Base-by-base conservation (phyloP, 139 green algal genomes). In the Nannochloris sp. region DNA sequence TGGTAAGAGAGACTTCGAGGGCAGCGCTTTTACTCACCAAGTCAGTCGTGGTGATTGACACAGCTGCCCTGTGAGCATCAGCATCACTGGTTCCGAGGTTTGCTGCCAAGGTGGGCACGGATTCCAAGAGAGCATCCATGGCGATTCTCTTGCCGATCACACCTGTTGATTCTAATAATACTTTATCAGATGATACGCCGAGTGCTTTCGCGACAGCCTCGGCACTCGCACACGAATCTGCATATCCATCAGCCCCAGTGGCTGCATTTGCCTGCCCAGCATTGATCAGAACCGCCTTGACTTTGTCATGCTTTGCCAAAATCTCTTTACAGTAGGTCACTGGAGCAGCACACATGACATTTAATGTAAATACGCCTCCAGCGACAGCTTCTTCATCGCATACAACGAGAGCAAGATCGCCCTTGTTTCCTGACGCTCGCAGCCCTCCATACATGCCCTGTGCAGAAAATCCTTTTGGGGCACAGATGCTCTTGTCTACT, bases 131-230 rank as follows among this genome's bases (percentile, higher is more conserved):
- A 18, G 69, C 66, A 16, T 94, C 82, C 83, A 97, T 90, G 71
- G 97, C 95, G 70, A 98, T 96, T 60, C 89, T 83, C 46, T 86
- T 75, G 1, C 93, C 93, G 57, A 98, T 98, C 2, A 98, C 91
- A n/a, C 92, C 87, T 16, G 77, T 82, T 8, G 64, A 79, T 44
- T 84, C 14, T 7, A 85, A 62, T 63, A 86, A 72, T 10, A 91
- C 71, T 12, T 92, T 80, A 27, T 90, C 80, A 0, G 69, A 51
- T 5, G 66, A 21, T 21, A 71, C 12, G 4, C 83, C 83, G 60
- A 97, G 73, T 1, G 81, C 72, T 21, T 81, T 37, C 5, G 81
- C 75, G 16, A 89, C 48, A 10, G 74, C 71, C 3, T 83, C 50
- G 1, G 85, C 89, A 24, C 48, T 83, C 15, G 73, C 69, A 10